phyloP scores from a whole-genome alignment of 2,329 filamentous ascomycete species.

The Hymenoscyphus infarciens region DNA sequence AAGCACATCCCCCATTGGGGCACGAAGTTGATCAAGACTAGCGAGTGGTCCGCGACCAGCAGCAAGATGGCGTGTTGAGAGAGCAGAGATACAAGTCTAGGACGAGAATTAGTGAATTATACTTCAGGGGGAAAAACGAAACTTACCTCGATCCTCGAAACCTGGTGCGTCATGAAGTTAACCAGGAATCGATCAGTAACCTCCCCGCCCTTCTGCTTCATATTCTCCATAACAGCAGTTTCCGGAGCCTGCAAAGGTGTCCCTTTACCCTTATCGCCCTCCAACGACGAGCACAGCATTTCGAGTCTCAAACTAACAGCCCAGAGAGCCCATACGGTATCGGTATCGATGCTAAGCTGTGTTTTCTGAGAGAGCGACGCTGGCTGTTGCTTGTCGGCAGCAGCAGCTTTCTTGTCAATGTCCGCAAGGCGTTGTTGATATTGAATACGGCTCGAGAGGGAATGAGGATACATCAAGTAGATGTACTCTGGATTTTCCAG shows the following conservation, averaged over 20 bases:
- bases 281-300: conserved; percentile 87
- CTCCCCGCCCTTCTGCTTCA: conserved; percentile 72
- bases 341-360: conserved; percentile 73
- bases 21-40: conserved; percentile 68
- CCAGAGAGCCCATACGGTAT: conserved; percentile 80
- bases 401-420: conserved; percentile 41
- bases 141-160: conserved; percentile 86
- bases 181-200: conserved; percentile 84
- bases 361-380: conserved; percentile 61
- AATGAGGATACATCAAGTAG: conserved; percentile 91
- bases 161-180: conserved; percentile 90
- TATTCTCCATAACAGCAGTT: conserved; percentile 73
- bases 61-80: conserved; percentile 75
- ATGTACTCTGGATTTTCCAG: conserved; percentile 96
- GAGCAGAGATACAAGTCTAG: conserved; percentile 76
- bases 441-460: conserved; percentile 74
- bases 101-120: conserved; percentile 20
- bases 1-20: conserved; percentile 72
- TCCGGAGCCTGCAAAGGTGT: conserved; percentile 72
- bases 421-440: conserved; percentile 47
- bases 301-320: conserved; percentile 83
- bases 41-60: conserved; percentile 61
- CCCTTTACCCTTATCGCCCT: conserved; percentile 54
- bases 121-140: conserved; percentile 25
- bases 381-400: conserved; percentile 37